Evolutionary conservation across 2,329 filamentous ascomycete species (phyloP).

Genomic region (Aspergillus sojae): DNA sequence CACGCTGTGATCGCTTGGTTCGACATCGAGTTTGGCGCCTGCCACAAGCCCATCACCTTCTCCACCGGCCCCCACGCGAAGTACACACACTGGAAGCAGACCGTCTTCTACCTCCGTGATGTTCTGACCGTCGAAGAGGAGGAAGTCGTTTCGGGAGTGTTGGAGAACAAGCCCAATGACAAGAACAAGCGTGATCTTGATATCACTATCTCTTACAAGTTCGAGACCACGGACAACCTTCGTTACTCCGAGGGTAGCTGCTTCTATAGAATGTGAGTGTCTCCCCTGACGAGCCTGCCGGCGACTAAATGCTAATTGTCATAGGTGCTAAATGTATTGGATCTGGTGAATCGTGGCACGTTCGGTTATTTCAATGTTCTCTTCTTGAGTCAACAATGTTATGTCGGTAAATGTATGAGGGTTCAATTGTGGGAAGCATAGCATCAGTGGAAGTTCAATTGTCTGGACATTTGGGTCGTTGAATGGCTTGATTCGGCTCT

Average conservation of each 20-base stretch:
- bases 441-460: slow-evolving; percentile 33
- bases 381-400: slow-evolving; percentile 22
- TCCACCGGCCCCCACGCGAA: slow-evolving; percentile 97
- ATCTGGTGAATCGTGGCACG: slow-evolving; percentile 6
- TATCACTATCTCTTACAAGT: slow-evolving; percentile 80
- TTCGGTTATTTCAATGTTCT: slow-evolving; percentile 19
- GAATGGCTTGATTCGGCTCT: slow-evolving; percentile 19
- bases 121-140: slow-evolving; percentile 88
- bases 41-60: slow-evolving; percentile 97
- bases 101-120: slow-evolving; percentile 95
- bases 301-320: slow-evolving; percentile 27
- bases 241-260: slow-evolving; percentile 70
- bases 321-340: slow-evolving; percentile 32
- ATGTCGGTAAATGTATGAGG: slow-evolving; percentile 23
- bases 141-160: slow-evolving; percentile 72
- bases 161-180: slow-evolving; percentile 84
- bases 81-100: slow-evolving; percentile 99
- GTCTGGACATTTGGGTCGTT: slow-evolving; percentile 28
- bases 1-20: slow-evolving; percentile 98
- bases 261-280: slow-evolving; percentile 70
- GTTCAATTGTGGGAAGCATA: slow-evolving; percentile 32
- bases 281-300: background rate
- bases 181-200: slow-evolving; percentile 96
- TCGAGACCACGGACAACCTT: slow-evolving; percentile 73
- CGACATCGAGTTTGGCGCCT: slow-evolving; percentile 96